Conservation (phyloP, 2,329 filamentous ascomycete genomes). For the Alternaria brassicae region DNA sequence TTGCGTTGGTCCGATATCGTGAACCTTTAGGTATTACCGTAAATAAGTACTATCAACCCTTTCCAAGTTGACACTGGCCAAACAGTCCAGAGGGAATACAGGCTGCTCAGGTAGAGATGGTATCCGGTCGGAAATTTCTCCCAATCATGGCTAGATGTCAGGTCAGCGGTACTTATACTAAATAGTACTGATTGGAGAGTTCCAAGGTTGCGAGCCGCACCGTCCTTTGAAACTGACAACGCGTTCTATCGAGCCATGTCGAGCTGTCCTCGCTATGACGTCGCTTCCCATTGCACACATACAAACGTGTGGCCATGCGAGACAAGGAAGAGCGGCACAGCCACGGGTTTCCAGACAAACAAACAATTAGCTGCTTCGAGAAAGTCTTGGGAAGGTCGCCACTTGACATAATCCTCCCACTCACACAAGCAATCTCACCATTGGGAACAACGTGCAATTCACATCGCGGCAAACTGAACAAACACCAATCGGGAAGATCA, state of each 20-base stretch:
- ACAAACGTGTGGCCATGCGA: background rate
- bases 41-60: background rate
- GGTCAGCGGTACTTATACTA: background rate
- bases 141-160: background rate
- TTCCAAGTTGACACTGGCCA: background rate
- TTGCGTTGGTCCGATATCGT: background rate
- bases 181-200: background rate
- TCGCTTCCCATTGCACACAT: slow-evolving; percentile 5
- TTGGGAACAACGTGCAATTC: background rate
- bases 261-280: slow-evolving; percentile 12
- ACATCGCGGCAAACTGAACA: background rate
- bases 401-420: background rate
- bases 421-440: background rate
- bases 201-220: background rate
- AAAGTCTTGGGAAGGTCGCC: too few relatives aligned
- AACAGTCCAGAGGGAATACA: background rate
- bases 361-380: background rate
- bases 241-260: background rate
- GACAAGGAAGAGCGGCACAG: background rate
- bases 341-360: background rate
- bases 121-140: background rate
- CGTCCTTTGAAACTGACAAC: background rate
- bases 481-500: background rate
- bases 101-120: background rate
- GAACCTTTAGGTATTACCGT: background rate